Percentiles rank a stretch among this genome's conserved stretches.
These are phyloP conservation scores for Begonia peltatifolia DNA, from an alignment of 306 rosid species.

Conservation along the genomic window DNA sequence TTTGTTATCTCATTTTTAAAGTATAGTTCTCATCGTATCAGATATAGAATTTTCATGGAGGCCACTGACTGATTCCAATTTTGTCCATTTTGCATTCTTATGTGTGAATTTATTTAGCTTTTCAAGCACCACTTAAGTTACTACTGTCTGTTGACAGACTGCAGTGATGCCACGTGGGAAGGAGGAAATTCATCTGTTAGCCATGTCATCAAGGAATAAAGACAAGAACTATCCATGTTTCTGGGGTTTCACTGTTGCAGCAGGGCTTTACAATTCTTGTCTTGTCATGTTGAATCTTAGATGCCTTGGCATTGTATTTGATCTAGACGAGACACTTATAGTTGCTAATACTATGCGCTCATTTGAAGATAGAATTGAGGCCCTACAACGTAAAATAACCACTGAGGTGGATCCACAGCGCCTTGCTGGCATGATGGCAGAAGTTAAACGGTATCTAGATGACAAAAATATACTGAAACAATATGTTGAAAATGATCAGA, in stretches of 20 bases:
- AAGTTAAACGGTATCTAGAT: slow-evolving; percentile 75
- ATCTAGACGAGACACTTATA: slow-evolving; percentile 93
- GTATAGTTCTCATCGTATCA: too few species aligned
- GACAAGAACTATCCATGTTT: slow-evolving; percentile 58
- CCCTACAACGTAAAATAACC: slow-evolving; percentile 77
- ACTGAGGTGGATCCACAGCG: slow-evolving; percentile 73
- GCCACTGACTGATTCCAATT: too few species aligned
- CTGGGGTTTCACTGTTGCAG: slow-evolving; percentile 77
- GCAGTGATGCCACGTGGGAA: slow-evolving; percentile 63
- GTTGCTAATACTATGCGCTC: slow-evolving; percentile 99
- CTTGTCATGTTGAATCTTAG: slow-evolving; percentile 89
- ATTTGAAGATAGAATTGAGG: slow-evolving; percentile 92
- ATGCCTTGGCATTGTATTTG: slow-evolving; percentile 97
- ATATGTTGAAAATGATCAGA: slow-evolving; percentile 84
- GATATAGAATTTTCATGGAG: too few species aligned
- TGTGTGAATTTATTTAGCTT: too few species aligned
- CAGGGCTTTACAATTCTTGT: slow-evolving; percentile 76
- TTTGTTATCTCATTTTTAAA: too few species aligned
- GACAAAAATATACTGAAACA: slow-evolving; percentile 85
- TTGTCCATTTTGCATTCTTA: too few species aligned
- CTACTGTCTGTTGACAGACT: slow-evolving; percentile 41
- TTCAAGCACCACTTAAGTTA: too few species aligned
- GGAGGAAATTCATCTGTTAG: slow-evolving; percentile 93
- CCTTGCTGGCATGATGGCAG: slow-evolving; percentile 73
- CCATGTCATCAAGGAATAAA: slow-evolving; percentile 60